Evolutionary conservation across 148 eudicot genomes (phyloP), one percentile per base, ranked within the genome.

Genomic region (Amaranthus palmeri): DNA sequence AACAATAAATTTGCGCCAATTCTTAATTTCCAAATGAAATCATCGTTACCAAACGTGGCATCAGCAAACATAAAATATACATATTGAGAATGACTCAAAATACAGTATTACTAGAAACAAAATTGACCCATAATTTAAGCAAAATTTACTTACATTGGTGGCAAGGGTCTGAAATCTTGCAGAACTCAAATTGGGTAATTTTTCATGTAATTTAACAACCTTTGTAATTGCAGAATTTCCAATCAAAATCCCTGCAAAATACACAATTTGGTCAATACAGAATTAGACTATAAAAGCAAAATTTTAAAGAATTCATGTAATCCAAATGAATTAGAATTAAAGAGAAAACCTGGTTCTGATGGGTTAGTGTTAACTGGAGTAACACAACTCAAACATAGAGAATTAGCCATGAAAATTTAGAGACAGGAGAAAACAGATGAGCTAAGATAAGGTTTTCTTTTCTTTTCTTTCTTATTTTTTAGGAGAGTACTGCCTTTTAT

Each of bases 131-230:
- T 11, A 36, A 49, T 50, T 49, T 51, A 59, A 55, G 1, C 36
- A 25, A 25, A 61, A 42, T 70, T 69, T 2, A 36, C 63, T 67
- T 62, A 84, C 85, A 79, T 85, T 77, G 61, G 78, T 57, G 66
- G 77, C 79, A 61, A 82, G 42, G 9, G 88, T 75, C 54, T 68
- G 77, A 77, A 82, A 80, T 56, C 78, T 85, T 3, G 76, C 51
- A 54, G 43, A 55, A 69, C 78, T 63, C 40, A 36, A 57, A 2
- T 68, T 73, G 72, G 83, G 68, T 5, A 69, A 65, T 17, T 64
- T 78, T 63, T 76, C 77, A 56, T 72, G 70, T 12, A 67, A 10
- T 54, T 25, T 69, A 47, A 70, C 55, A 48, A 72, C 43, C 76
- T 67, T 79, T 69, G 66, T 50, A 64, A 75, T 25, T 10, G 67